Evolutionary conservation across 2,329 filamentous ascomycete species (phyloP).

Genomic region (Paradendryphiella salina): DNA sequence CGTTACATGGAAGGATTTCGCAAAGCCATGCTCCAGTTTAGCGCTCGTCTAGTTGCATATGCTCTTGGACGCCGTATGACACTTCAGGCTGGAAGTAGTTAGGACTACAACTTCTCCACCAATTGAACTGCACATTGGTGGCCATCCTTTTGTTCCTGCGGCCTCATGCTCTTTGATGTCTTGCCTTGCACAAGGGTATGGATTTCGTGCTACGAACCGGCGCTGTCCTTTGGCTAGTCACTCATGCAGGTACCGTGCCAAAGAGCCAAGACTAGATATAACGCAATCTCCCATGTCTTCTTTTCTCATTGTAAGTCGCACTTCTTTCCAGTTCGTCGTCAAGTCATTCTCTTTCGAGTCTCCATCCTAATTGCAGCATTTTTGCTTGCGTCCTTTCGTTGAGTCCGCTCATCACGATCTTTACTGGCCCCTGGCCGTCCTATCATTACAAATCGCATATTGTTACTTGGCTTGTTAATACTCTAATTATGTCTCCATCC

Average conservation of each 20-base stretch:
- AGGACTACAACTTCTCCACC: conserved; percentile 19
- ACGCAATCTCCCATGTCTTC: conserved; percentile 36
- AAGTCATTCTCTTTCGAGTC: conserved; percentile 40
- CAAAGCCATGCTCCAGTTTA: conserved; percentile 24
- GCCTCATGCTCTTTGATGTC: conserved; percentile 25
- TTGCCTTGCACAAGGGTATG: conserved; percentile 26
- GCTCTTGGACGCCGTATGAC: conserved; percentile 22
- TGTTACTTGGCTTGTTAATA: conserved; percentile 28
- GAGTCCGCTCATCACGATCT: conserved; percentile 44
- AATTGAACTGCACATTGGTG: conserved; percentile 13
- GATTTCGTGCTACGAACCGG: conserved; percentile 32
- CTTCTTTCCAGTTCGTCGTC: conserved; percentile 25
- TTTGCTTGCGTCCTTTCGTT: conserved; percentile 63
- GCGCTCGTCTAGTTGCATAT: conserved; percentile 21
- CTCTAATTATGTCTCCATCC: conserved; percentile 45
- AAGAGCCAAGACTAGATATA: conserved; percentile 26
- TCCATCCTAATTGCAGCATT: conserved; percentile 40
- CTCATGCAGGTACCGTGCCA: conserved; percentile 34
- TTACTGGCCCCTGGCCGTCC: conserved; percentile 47
- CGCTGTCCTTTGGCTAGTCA: conserved; percentile 21
- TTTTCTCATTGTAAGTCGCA: conserved; percentile 26
- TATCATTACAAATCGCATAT: conserved; percentile 39
- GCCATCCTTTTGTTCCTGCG: conserved; percentile 29
- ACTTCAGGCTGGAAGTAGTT: conserved; percentile 18
- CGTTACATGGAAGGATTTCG: conserved; percentile 21